Base-by-base conservation (phyloP, 1,284 basidiomycete species). In the Tylopilus sp. region DNA sequence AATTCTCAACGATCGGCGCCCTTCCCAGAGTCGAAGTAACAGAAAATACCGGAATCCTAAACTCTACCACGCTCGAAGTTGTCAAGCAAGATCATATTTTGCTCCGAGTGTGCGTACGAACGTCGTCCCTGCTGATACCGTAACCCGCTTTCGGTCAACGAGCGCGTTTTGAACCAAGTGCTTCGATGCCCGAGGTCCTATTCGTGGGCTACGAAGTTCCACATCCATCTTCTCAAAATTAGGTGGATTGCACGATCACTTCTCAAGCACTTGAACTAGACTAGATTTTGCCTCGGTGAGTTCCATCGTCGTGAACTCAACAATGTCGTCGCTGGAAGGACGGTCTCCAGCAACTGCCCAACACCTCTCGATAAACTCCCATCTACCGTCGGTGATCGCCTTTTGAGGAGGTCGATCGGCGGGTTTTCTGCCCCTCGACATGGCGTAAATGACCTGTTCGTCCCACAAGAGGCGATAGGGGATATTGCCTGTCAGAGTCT, bases 201-300 rank as follows among this genome's bases (percentile, higher is more conserved):
- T 99, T 99, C 67, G 94, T 94, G 3, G 95, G 95, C 0, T 98
- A 98, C 82, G 94, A 94, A 75, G 92, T 95, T 34, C 94, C 95
- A 0, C 95, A 98, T 63, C 95, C 96, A 1, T 81, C 77, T 89
- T 35, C 80, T 99, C 70, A 97, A 96, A 69, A 85, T 98, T 53
- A 98, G 71, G 97, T 94, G 1, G 93, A 98, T 70, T 94, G 94
- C 21, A 78, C 81, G 1, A 68, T 86, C 43, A 90, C 94, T 18
- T 94, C 95, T 0, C 80, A 89, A 54, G 85, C 83, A 40, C 74
- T 89, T 9, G 83, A 88, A 64, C 71, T 72, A 43, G 86, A 87
- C 61, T 89, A 33, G 45, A 18, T 7, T 12, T 7, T 20, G 20
- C 17, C 35, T 36, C 33, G 2, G 30, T 6, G 15, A 48, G 38